Base-by-base conservation (phyloP, 2,329 filamentous ascomycete genomes). In the Penicillium sp. region DNA sequence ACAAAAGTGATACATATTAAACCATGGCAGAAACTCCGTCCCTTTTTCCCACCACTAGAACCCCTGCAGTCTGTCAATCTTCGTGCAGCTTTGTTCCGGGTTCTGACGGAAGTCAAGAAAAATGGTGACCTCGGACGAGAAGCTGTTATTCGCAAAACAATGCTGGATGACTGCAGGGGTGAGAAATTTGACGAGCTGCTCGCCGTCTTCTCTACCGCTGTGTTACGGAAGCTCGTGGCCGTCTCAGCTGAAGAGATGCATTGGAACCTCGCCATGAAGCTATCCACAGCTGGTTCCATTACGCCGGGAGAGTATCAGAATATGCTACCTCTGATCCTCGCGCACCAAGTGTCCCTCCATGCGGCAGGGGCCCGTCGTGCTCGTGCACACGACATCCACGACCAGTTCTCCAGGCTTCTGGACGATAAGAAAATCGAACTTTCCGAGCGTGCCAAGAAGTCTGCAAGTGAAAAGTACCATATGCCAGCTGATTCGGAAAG, bases 81-180 rank as follows among this genome's bases (percentile, higher is more conserved):
- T 6, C 89, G 94, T 46, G 85, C 89, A 29, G 90, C 89, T 8
- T 79, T 96, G 8, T 88, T 92, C 63, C 84, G 90, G 70, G 85
- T 82, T 60, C 83, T 99, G 49, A 89, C 93, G 58, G 86, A 90
- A 47, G 79, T 90, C 54, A 97, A 97, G 77, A 95, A 95, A 76
- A 89, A 85, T 74, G 92, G 91, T 28, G 78, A 87, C 0, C 78
- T 97, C 8, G 89, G 90, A 3, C 81, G 89, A 45, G 91, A 96
- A 65, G 82, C 83, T 0, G 82, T 95, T 0, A 75, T 97, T 29
- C 85, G 94, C 47, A 96, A 96, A 76, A 95, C 90, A 0, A 96
- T 96, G 89, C 78, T 99, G 47, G 94, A 99, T 68, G 93, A 99
- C 64, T 99, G 94, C 74, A 92, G 88, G 60, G 93, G 93, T 6